Evolutionary conservation across 306 rosid species (phyloP).

Genomic region (Castanospermum australe): DNA sequence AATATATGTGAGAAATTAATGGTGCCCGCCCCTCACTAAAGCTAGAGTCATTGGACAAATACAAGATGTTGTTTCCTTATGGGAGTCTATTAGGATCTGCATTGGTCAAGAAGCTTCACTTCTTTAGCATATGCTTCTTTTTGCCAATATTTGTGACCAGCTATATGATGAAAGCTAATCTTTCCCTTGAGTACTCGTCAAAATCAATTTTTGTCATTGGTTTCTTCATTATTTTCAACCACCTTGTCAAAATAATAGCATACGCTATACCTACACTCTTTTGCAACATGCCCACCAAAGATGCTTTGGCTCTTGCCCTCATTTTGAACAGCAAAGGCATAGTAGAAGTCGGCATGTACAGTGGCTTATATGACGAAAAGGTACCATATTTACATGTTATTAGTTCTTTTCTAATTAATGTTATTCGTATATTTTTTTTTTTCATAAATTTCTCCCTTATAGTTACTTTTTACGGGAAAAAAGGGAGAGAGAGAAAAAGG

Average conservation of each 20-base stretch:
- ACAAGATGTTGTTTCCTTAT: conserved; percentile 3
- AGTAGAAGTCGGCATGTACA: conserved; percentile 30
- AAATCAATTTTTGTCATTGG: neutral
- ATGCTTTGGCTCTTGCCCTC: conserved; percentile 42
- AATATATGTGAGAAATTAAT: neutral
- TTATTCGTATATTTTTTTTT: no score
- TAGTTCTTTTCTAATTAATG: neutral
- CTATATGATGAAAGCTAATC: conserved; percentile 29
- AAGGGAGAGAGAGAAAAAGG: no score
- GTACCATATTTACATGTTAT: neutral
- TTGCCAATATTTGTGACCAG: conserved; percentile 42
- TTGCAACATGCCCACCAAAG: conserved; percentile 41
- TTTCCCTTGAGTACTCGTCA: neutral
- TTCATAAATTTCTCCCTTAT: no score
- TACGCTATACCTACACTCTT: neutral
- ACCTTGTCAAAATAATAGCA: conserved; percentile 21
- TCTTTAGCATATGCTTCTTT: conserved; percentile 16
- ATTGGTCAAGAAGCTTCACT: conserved; percentile 26
- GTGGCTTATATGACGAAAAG: neutral
- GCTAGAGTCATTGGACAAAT: neutral
- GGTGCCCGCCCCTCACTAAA: conserved; percentile 26
- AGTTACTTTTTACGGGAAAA: no score
- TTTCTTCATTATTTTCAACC: neutral
- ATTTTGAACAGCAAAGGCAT: conserved; percentile 52
- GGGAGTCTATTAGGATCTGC: conserved; percentile 46